phyloP scores from a whole-genome alignment of 2,329 filamentous ascomycete genomes.

The Fusarium napiforme region DNA sequence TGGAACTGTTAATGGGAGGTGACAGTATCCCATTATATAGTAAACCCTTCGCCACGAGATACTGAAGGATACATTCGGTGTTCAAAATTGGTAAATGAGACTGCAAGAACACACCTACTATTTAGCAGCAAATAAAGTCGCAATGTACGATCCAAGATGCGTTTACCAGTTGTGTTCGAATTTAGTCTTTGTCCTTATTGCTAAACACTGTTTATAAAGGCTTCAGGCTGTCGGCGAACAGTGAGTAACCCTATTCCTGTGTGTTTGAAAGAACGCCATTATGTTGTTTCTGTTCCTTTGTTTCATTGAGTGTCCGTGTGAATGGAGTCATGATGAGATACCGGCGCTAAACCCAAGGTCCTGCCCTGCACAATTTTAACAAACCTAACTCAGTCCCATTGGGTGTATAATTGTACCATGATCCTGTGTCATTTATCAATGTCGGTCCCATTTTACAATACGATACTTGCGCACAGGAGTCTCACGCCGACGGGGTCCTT shows the following conservation, averaged over 20 bases:
- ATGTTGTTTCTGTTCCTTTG: accelerated
- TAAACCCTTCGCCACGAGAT: neutral
- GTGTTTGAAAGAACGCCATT: accelerated
- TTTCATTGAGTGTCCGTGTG: too few relatives aligned
- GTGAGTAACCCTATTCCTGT: accelerated
- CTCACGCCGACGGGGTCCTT: accelerated
- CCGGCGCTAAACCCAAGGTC: too few relatives aligned
- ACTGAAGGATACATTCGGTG: accelerated
- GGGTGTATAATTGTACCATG: accelerated
- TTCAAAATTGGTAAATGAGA: accelerated
- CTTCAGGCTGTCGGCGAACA: neutral
- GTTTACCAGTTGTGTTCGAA: neutral
- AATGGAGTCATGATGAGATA: too few relatives aligned
- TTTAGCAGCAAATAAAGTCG: neutral
- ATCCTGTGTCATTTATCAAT: neutral
- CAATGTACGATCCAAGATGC: too few relatives aligned
- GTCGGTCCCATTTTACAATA: accelerated
- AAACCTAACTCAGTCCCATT: neutral
- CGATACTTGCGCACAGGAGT: neutral
- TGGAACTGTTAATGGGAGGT: neutral
- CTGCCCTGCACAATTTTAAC: too few relatives aligned
- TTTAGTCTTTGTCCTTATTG: neutral
- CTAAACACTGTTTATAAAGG: accelerated
- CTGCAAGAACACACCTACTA: neutral
- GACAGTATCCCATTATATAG: neutral